Evolutionary conservation across 2,329 filamentous ascomycete genomes (phyloP).

Genomic region (Cryphonectria japonica): DNA sequence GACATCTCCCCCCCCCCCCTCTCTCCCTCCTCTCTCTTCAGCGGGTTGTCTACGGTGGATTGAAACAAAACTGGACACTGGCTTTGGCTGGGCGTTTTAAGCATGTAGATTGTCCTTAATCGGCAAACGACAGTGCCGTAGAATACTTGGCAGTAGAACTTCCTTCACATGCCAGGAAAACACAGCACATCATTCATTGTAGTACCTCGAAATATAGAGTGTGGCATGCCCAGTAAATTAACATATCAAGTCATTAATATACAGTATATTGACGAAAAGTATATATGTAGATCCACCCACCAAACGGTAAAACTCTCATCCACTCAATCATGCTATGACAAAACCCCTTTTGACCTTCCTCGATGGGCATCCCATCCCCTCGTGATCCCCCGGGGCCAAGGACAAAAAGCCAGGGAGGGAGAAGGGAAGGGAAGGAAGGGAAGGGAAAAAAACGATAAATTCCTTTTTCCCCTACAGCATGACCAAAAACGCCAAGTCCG

Average conservation of each 20-base stretch:
- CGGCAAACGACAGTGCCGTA: no score
- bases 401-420: not conserved
- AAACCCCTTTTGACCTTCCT: not conserved
- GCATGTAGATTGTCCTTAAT: conserved; percentile 23
- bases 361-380: not conserved
- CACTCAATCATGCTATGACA: not conserved
- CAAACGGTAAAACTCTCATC: no score
- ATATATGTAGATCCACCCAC: not conserved
- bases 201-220: no score
- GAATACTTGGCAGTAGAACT: no score
- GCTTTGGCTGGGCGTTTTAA: conserved; percentile 12
- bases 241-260: not conserved
- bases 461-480: not conserved
- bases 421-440: not conserved
- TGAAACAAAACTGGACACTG: not conserved
- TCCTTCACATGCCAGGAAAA: not conserved
- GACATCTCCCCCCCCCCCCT: no score
- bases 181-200: no score
- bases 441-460: not conserved
- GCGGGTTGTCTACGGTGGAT: not conserved
- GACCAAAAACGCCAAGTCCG: not conserved
- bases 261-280: not conserved
- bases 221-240: no score
- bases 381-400: not conserved
- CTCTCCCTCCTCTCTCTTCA: not conserved